These are phyloP conservation scores for Pyricularia grisea DNA, from an alignment of 2,329 filamentous ascomycete genomes.

Conservation along the genomic window DNA sequence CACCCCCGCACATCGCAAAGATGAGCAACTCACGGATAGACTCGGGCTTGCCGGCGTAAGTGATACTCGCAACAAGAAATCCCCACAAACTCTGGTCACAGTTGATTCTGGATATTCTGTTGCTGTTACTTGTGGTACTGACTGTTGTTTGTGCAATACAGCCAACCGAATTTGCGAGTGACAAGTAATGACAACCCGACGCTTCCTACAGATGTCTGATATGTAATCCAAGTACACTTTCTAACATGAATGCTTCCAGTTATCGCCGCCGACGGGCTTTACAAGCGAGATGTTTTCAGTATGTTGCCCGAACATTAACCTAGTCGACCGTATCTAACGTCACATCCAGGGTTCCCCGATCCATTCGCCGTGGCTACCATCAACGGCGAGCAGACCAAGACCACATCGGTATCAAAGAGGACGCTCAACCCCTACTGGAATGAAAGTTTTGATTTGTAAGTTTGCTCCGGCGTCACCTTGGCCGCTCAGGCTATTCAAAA, in stretches of 20 bases:
- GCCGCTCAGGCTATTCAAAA: slow-evolving; percentile 1
- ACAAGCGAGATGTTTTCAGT: slow-evolving; percentile 99
- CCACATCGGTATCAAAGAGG: slow-evolving; percentile 94
- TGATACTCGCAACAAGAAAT: slow-evolving; percentile 14
- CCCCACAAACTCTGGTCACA: neutral
- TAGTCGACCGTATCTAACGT: slow-evolving; percentile 6
- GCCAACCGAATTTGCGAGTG: slow-evolving; percentile 80
- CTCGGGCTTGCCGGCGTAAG: slow-evolving; percentile 54
- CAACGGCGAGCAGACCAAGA: slow-evolving; percentile 96
- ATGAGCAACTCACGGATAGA: slow-evolving; percentile 44
- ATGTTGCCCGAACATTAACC: slow-evolving; percentile 32
- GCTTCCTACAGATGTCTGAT: slow-evolving; percentile 6
- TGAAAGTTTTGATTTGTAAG: slow-evolving; percentile 96
- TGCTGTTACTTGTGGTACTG: neutral
- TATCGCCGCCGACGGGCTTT: slow-evolving; percentile 95
- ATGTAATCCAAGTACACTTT: slow-evolving; percentile 9
- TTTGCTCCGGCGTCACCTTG: slow-evolving; percentile 6
- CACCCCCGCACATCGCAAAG: slow-evolving; percentile 3
- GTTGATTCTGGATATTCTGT: neutral
- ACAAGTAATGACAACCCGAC: slow-evolving; percentile 58
- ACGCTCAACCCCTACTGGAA: slow-evolving; percentile 99
- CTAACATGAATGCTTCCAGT: slow-evolving; percentile 49
- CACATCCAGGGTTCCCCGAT: slow-evolving; percentile 76
- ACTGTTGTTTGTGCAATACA: slow-evolving; percentile 19
- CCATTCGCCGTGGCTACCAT: slow-evolving; percentile 96